Percentiles rank a stretch among this genome's conserved stretches.
These are phyloP conservation scores for Magnaporthiopsis incrustans DNA, from an alignment of 2,329 filamentous ascomycete genomes.

Conservation along the genomic window DNA sequence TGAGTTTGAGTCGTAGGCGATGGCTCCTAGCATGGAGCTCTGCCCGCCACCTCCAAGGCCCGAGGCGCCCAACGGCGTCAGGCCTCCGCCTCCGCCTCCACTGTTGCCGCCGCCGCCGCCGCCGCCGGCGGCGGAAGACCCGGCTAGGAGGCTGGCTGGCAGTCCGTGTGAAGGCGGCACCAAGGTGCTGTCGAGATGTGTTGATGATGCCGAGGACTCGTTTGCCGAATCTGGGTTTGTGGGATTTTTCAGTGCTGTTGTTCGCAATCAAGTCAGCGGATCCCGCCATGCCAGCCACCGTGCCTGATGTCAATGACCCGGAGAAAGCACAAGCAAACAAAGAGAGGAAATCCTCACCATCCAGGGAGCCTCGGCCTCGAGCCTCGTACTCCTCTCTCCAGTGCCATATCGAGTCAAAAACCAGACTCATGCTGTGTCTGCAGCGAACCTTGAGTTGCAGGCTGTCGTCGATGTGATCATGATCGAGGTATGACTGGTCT, in stretches of 20 bases:
- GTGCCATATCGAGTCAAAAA: slow-evolving; percentile 79
- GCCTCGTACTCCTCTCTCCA: slow-evolving; percentile 76
- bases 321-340: background rate
- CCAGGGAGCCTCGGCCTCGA: slow-evolving; percentile 59
- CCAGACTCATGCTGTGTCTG: slow-evolving; percentile 75
- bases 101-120: slow-evolving; percentile 25
- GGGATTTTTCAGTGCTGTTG: slow-evolving; percentile 67
- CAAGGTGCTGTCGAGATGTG: slow-evolving; percentile 54
- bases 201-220: slow-evolving; percentile 63
- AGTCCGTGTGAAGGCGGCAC: slow-evolving; percentile 39
- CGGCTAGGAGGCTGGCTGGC: slow-evolving; percentile 38
- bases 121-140: slow-evolving; percentile 29
- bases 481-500: slow-evolving; percentile 42
- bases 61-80: slow-evolving; percentile 43
- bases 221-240: slow-evolving; percentile 75
- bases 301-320: background rate
- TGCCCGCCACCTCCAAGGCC: slow-evolving; percentile 34
- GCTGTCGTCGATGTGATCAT: slow-evolving; percentile 55
- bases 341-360: slow-evolving; percentile 46
- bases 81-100: slow-evolving; percentile 22
- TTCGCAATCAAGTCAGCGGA: background rate
- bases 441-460: slow-evolving; percentile 76
- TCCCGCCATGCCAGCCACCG: background rate
- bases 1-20: slow-evolving; percentile 50
- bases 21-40: slow-evolving; percentile 36